Base-by-base conservation (phyloP, 352 stramenopile genomes). In the Peronospora tabacina region DNA sequence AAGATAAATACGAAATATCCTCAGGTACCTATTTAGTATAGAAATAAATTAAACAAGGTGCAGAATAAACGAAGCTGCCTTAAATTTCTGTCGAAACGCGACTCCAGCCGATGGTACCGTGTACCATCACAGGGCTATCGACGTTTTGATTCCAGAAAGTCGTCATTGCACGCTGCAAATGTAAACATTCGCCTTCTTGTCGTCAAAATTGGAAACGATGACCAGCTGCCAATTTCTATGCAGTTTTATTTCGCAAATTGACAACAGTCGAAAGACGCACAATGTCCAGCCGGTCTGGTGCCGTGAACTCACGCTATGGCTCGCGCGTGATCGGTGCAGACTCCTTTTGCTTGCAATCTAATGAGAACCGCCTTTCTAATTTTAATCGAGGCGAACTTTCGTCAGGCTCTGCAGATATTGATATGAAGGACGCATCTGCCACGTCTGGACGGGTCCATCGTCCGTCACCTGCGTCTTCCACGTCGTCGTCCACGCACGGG, bases 341-440 rank as follows among this genome's bases (percentile, higher is more conserved):
- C 44, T 57, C 60, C n/a, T 69, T 62, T 40, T 49, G 60, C 34
- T 39, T 56, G 40, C 50, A 55, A 1, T 48, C 58, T 15, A 58
- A 75, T 47, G 61, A 75, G 50, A 71, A 67, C 44, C 55, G 54
- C 22, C 55, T 57, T n/a, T 53, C 65, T 20, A 63, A 63, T 29
- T 68, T 68, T 10, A 39, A 44, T 16, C 64, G 44, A 19, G 26
- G 16, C 3, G 22, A 50, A 24, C 7, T 37, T 7, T 51, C 52
- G 26, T 28, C 50, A 30, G 36, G 17, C 37, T 38, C 52, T 19
- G 28, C n/a, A 9, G 63, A 72, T 36, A 56, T 68, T 16, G 60
- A 66, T 37, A 72, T 69, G 59, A 72, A 70, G 49, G 60, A 67
- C 45, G 52, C 56, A 22, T 61, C 59, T 5, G n/a, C 41, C 15